Base-by-base conservation (phyloP, 495 filamentous ascomycete genomes). In the Bathelium albidoporum region DNA sequence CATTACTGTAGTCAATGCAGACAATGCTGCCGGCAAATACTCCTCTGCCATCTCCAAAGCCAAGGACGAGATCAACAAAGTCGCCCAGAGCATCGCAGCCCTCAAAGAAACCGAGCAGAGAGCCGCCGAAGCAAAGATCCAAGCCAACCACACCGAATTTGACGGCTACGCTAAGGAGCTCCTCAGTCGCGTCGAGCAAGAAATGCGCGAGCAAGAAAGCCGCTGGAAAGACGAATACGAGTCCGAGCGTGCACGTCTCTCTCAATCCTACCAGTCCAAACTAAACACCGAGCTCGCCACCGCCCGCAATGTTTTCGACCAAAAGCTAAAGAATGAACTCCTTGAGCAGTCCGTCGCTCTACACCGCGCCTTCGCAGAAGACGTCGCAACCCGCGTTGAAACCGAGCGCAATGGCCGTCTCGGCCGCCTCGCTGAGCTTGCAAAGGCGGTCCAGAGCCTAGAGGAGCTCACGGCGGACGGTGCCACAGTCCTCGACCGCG, bases 191-290 rank as follows among this genome's bases (percentile, higher is more conserved):
- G 80, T 90, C 32, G 87, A 90, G 63, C 78, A 80, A 22, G 85
- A 87, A 60, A 88, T 94, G 79, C 73, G 80, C 16, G 77, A 83
- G 18, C 89, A 96, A 69, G 87, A 93, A 73, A 80, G 80, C 63
- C 82, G 84, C 68, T 96, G 87, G 85, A 85, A 86, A 24, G 85
- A 87, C 59, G 93, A 98, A 72, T 96, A 95, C 68, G 93, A 96
- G 73, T 78, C 82, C 28, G 93, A 97, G 78, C 87, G 91, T 59
- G 86, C 89, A 73, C 86, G 85, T 67, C 77, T 97, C 39, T 80
- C 83, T 58, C 66, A 81, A 45, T 83, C 80, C 63, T 97, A 95
- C 78, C 85, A 91, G 66, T 78, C 89, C 39, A 89, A 91, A 73
- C 81, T 96, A 52, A 73, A 85, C 59, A 83, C 83, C 16, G 89